Conservation (phyloP, 176 grass and related monocot species). For the Triticum timopheevii region DNA sequence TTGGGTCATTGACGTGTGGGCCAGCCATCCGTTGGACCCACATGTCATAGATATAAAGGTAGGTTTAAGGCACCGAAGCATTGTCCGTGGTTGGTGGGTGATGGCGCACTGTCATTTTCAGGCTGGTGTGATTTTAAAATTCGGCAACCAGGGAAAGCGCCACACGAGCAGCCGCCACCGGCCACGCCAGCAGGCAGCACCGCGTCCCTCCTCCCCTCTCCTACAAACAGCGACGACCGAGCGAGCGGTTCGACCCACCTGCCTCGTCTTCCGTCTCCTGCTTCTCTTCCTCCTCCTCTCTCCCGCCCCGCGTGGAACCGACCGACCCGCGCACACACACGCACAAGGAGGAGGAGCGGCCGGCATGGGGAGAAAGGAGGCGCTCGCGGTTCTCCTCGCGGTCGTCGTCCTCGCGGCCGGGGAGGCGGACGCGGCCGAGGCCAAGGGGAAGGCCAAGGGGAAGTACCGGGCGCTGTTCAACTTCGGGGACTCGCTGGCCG, state of each 20-base stretch:
- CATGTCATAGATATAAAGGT: too few relatives aligned
- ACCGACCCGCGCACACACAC: background rate
- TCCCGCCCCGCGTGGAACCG: background rate
- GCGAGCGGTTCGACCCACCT: background rate
- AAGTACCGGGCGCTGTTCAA: slow-evolving; percentile 76
- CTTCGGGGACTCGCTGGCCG: slow-evolving; percentile 87
- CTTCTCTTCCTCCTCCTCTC: slow-evolving; percentile 5
- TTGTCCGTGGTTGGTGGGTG: background rate
- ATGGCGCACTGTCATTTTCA: background rate
- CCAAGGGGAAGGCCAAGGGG: slow-evolving; percentile 21
- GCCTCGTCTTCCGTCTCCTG: background rate
- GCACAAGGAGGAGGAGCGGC: background rate
- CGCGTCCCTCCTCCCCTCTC: slow-evolving; percentile 26
- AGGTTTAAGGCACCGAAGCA: too few relatives aligned
- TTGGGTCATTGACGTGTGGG: too few relatives aligned
- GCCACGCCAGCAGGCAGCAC: background rate
- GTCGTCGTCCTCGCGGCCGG: background rate
- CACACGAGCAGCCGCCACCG: background rate
- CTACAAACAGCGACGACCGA: slow-evolving; percentile 28
- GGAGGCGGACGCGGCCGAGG: background rate
- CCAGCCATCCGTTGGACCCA: too few relatives aligned
- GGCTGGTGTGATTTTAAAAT: background rate
- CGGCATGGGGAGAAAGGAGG: background rate
- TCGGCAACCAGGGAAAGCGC: background rate
- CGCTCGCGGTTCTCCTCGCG: background rate